Base-by-base conservation (phyloP, 176 grass and related monocot genomes). In the Aegilops sharonensis region DNA sequence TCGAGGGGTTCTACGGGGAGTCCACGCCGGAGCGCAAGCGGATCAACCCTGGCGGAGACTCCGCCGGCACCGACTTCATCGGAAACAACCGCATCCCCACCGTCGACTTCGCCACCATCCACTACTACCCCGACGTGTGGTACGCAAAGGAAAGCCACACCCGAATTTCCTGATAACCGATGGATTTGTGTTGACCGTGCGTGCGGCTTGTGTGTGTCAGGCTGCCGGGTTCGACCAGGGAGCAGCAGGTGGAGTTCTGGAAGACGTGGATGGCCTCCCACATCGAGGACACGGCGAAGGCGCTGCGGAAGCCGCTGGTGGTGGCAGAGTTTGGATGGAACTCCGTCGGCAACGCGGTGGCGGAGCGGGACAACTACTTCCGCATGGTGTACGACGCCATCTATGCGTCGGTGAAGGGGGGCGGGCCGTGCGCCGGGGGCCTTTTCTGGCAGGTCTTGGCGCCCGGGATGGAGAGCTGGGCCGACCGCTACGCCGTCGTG, bases 61-160 rank as follows among this genome's bases (percentile, higher is more conserved):
- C 87, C 23, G 84, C 95, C 18, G 95, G 95, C 88, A 93, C 95
- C 45, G 89, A 98, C 50, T 98, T 95, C 91, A 89, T 98, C 60
- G 30, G 85, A 47, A 93, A 95, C 81, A 95, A 98, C 56, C 83
- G 78, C 5, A 57, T 98, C 71, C 67, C 89, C 5, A 21, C 70
- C 15, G 42, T 98, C 59, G 91, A 98, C 78, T 98, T 98, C 43
- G 93, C 73, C 25, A 77, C 73, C 47, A 77, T 56, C 27, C 73
- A 77, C 17, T 56, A 29, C 47, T 77, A 77, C 73, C 73, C 73
- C 4, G 73, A 56, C 15, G 25, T 31, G 54, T 57, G 54, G 48
- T 52, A 52, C 17, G 15, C 48, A 52, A 17, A 52, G 14, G 5
- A 15, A 17, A 50, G 13, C 12, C 47, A 15, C 47, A 15, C 47